Conservation (phyloP, 805 yeast genomes). For the Hagleromyces aurorensis region DNA sequence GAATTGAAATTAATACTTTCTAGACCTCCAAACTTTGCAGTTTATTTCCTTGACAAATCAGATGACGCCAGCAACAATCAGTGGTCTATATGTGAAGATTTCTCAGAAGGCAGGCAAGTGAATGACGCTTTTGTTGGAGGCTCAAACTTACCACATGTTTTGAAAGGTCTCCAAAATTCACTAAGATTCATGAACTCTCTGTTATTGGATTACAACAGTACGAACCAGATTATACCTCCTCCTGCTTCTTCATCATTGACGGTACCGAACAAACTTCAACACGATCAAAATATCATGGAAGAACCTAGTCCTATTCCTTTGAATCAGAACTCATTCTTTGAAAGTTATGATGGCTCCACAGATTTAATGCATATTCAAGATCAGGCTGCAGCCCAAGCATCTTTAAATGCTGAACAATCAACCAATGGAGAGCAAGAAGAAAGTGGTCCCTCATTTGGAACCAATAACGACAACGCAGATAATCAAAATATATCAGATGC, state of each 20-base stretch:
- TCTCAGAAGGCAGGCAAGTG: slow-evolving; percentile 78
- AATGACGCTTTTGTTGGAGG: slow-evolving; percentile 58
- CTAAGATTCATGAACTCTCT: slow-evolving; percentile 47
- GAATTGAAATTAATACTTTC: slow-evolving; percentile 45
- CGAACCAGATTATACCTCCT: slow-evolving; percentile 25
- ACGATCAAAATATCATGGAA: slow-evolving; percentile 1
- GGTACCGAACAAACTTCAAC: too few relatives aligned
- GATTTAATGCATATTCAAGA: too few relatives aligned
- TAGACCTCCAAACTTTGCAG: slow-evolving; percentile 71
- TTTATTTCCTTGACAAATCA: slow-evolving; percentile 51
- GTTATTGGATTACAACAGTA: slow-evolving; percentile 39
- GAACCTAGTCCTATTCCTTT: slow-evolving; percentile 5
- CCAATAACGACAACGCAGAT: slow-evolving; percentile 7
- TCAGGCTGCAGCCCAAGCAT: too few relatives aligned
- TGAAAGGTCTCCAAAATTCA: slow-evolving; percentile 49
- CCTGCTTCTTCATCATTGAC: too few relatives aligned
- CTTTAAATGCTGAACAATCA: too few relatives aligned
- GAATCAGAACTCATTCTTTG: slow-evolving; percentile 6
- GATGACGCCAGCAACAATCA: slow-evolving; percentile 28
- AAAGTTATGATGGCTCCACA: slow-evolving; percentile 4
- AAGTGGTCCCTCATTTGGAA: slow-evolving; percentile 2
- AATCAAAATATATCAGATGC: slow-evolving; percentile 3
- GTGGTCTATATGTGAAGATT: slow-evolving; percentile 68
- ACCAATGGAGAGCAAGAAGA: too few relatives aligned
- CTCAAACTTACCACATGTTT: slow-evolving; percentile 56